phyloP scores from a whole-genome alignment of 768 basidiomycete genomes.

The Lactifluus pinguis region DNA sequence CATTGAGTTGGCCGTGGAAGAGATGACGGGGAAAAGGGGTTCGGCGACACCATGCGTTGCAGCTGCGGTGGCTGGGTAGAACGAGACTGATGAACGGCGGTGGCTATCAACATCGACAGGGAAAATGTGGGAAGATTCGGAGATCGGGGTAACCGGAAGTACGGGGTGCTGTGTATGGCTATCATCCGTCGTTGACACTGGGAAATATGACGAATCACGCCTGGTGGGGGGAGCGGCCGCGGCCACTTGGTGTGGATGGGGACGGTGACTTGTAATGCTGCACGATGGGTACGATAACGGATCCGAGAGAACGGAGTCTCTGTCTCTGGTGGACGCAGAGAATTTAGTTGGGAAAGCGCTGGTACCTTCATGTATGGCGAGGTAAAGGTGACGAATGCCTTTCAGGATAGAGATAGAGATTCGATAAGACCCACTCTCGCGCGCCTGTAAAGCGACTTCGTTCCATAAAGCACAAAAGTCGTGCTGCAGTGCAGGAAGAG shows the following conservation, averaged over 20 bases:
- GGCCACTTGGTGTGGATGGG: background rate
- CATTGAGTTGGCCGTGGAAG: background rate
- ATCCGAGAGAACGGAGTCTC: background rate
- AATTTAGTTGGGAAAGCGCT: too few relatives aligned
- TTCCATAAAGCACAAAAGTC: background rate
- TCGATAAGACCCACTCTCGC: background rate
- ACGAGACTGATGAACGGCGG: background rate
- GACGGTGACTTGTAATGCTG: background rate
- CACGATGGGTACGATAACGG: background rate
- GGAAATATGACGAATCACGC: background rate
- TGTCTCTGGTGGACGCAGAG: background rate
- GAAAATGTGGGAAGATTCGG: background rate
- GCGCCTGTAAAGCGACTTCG: background rate
- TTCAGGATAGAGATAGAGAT: background rate
- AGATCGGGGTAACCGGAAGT: background rate
- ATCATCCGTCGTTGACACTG: background rate
- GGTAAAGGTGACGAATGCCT: background rate
- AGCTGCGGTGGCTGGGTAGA: background rate
- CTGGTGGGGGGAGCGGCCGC: background rate
- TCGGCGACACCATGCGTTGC: background rate
- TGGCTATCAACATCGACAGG: background rate
- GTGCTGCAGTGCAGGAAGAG: background rate
- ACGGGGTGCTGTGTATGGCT: background rate
- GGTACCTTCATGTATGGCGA: background rate
- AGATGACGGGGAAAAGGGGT: background rate